These are phyloP conservation scores for Zygosaccharomyces bisporus DNA, from an alignment of 805 yeast species.

Conservation along the genomic window DNA sequence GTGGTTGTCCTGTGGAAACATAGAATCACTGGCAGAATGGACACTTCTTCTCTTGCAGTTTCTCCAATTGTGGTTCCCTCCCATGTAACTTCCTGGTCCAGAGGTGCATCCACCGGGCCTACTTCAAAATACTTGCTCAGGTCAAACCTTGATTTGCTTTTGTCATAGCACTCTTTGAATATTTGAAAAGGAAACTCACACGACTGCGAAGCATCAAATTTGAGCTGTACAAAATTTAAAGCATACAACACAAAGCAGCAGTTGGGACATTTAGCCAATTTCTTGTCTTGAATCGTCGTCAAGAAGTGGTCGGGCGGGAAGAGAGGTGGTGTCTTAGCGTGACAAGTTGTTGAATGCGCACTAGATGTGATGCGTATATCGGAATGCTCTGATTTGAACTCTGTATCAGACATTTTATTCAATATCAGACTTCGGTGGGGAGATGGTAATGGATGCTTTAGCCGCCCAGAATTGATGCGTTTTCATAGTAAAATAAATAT, in stretches of 20 bases:
- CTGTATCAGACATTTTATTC: not conserved
- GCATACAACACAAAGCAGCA: constrained; percentile 17
- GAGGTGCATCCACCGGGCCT: constrained; percentile 1
- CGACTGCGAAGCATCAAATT: not conserved
- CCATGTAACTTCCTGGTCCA: constrained; percentile 10
- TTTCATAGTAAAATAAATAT: not conserved
- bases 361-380: not conserved
- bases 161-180: constrained; percentile 15
- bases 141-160: constrained; percentile 6
- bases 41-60: constrained; percentile 7
- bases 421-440: not conserved
- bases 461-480: constrained; percentile 2
- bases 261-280: constrained; percentile 12
- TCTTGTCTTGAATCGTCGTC: constrained; percentile 10
- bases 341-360: not conserved
- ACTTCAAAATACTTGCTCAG: constrained; percentile 10
- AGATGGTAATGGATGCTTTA: not conserved
- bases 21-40: constrained; percentile 15
- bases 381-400: constrained; percentile 1
- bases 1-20: constrained; percentile 8
- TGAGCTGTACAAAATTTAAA: constrained; percentile 9
- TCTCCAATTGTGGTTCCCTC: constrained; percentile 13
- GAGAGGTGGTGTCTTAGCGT: not conserved
- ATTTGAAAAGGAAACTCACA: constrained; percentile 10
- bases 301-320: constrained; percentile 19